phyloP scores from a whole-genome alignment of 768 basidiomycete species.

The Collybia mongolica region DNA sequence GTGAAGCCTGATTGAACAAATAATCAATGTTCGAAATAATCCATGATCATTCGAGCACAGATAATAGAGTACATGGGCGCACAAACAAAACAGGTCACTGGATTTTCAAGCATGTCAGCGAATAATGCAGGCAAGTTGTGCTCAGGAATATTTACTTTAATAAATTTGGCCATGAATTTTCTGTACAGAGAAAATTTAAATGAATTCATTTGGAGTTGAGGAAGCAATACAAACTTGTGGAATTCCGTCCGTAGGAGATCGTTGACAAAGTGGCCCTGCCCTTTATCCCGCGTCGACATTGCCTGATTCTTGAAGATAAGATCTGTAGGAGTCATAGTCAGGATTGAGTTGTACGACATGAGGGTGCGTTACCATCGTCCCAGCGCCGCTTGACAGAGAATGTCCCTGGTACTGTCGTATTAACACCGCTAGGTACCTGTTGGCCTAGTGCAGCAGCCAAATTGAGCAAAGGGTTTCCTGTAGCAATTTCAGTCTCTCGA shows the following conservation, averaged over 20 bases:
- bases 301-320: conserved; percentile 99
- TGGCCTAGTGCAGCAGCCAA: conserved; percentile 89
- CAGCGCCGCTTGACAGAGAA: conserved; percentile 92
- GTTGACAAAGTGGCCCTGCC: conserved; percentile 86
- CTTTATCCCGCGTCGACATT: conserved; percentile 59
- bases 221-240: conserved; percentile 65
- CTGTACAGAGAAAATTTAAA: conserved; percentile 34
- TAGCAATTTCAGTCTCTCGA: conserved; percentile 83
- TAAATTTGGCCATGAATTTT: conserved; percentile 92
- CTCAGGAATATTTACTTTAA: conserved; percentile 54
- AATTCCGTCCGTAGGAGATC: conserved; percentile 93
- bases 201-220: background rate
- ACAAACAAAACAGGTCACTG: no score
- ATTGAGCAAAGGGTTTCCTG: conserved; percentile 85
- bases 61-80: conserved; percentile 4
- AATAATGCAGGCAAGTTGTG: no score
- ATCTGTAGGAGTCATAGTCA: conserved; percentile 45
- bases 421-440: conserved; percentile 58
- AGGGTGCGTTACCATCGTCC: conserved; percentile 76
- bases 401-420: conserved; percentile 74
- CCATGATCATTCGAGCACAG: conserved; percentile 4
- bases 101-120: no score
- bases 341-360: conserved; percentile 2
- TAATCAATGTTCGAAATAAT: background rate
- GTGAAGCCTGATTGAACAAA: conserved; percentile 6